These are phyloP conservation scores for Fraxinus greggii DNA, from an alignment of 305 asterid genomes.

Conservation along the genomic window DNA sequence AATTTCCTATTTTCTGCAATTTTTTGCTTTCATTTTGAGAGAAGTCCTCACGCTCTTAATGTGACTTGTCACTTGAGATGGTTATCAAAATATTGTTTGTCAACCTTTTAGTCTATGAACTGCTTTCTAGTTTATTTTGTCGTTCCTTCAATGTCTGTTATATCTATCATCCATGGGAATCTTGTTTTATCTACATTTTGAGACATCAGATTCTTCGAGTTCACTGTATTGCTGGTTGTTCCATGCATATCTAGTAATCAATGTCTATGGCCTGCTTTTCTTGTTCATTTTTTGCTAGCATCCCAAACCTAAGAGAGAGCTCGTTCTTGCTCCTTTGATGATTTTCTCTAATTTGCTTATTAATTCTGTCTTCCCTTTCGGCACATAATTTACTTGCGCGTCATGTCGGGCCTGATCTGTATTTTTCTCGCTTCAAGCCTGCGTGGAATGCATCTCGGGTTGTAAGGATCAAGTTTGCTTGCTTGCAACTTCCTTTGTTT, in stretches of 20 bases:
- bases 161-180: not conserved
- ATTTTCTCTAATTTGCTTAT: not conserved
- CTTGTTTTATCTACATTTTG: not conserved
- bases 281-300: not conserved
- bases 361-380: not conserved
- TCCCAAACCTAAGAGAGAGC: constrained; percentile 35
- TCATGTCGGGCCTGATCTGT: not conserved
- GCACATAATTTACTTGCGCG: not conserved
- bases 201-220: not conserved
- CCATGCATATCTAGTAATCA: not conserved
- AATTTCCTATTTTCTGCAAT: not conserved
- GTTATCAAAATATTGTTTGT: not conserved
- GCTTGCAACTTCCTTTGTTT: not conserved
- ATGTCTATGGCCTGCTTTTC: not conserved
- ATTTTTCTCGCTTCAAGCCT: not conserved
- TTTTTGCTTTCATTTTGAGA: not conserved
- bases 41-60: not conserved
- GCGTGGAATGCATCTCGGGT: not conserved
- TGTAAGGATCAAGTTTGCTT: not conserved
- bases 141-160: not conserved
- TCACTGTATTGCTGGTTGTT: not conserved
- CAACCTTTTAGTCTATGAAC: not conserved
- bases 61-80: not conserved
- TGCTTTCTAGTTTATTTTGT: not conserved
- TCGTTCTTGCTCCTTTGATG: constrained; percentile 4